Conservation (phyloP, 371 early-diverging fungal species). For the Syncephalastrum monosporum region DNA sequence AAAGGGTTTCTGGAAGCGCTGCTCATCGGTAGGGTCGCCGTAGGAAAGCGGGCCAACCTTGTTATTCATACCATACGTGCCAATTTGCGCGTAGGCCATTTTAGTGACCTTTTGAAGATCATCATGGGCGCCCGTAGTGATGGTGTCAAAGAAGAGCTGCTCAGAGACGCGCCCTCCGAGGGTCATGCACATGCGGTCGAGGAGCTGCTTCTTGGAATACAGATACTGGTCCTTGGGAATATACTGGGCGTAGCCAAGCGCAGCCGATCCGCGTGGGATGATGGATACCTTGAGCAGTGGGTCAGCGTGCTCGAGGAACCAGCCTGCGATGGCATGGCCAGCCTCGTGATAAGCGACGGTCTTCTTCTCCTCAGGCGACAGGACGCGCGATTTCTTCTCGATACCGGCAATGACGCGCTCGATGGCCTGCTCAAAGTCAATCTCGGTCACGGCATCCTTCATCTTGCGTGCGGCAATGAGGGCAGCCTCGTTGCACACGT, state of each 20-base stretch:
- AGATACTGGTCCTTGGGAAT: conserved; percentile 95
- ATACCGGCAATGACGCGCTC: conserved; percentile 98
- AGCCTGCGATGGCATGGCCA: conserved; percentile 97
- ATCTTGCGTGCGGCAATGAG: conserved; percentile 89
- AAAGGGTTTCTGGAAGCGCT: conserved; percentile 90
- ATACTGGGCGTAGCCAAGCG: conserved; percentile 98
- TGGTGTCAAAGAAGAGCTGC: conserved; percentile 85
- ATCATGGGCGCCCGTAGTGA: conserved; percentile 90
- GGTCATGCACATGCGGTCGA: conserved; percentile 98
- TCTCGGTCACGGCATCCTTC: conserved; percentile 69
- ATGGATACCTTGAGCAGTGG: conserved; percentile 96
- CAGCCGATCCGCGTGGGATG: conserved; percentile 93
- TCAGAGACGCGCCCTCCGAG: conserved; percentile 94
- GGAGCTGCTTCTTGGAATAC: conserved; percentile 87
- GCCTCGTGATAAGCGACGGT: conserved; percentile 99
- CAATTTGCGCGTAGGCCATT: conserved; percentile 93
- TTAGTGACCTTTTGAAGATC: conserved; percentile 96
- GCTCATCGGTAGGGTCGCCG: conserved; percentile 66
- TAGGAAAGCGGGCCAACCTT: conserved; percentile 86
- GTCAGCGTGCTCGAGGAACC: conserved; percentile 94
- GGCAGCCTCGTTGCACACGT: conserved; percentile 99
- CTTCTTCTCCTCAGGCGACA: conserved; percentile 96
- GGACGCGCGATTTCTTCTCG: conserved; percentile 94
- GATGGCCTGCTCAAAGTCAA: conserved; percentile 95
- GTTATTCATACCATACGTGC: conserved; percentile 92